Percentiles rank a stretch among this genome's conserved stretches.
Conservation (phyloP, 1,139 yeast species). For the Suhomyces terraborum region DNA sequence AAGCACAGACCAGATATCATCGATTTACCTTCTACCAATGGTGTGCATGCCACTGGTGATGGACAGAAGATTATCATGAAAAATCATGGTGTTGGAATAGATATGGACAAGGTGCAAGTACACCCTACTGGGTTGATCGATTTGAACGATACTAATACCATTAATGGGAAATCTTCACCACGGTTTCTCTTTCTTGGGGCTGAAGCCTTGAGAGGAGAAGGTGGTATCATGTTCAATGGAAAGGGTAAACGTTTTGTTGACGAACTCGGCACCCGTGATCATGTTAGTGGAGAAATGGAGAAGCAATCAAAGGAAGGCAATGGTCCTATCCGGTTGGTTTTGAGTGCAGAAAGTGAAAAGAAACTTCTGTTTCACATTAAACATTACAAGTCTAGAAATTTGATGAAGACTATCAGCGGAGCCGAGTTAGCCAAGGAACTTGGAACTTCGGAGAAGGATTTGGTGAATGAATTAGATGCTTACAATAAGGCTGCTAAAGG, state of each 20-base stretch:
- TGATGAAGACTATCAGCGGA: conserved; percentile 57
- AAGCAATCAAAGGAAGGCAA: conserved; percentile 46
- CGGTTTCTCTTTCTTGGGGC: conserved; percentile 72
- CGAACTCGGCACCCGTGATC: conserved; percentile 71
- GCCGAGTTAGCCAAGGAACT: conserved; percentile 51
- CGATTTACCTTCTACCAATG: conserved; percentile 71
- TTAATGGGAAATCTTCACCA: conserved; percentile 40
- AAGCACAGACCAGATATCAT: conserved; percentile 64
- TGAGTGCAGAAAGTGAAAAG: conserved; percentile 46
- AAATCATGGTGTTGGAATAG: conserved; percentile 63
- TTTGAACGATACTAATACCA: conserved; percentile 55
- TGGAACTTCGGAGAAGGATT: conserved; percentile 31
- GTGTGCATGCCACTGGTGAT: conserved; percentile 75
- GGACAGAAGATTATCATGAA: conserved; percentile 64
- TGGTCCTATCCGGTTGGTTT: conserved; percentile 54
- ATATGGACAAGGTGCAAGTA: conserved; percentile 76
- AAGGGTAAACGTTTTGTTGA: conserved; percentile 70
- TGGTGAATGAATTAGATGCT: conserved; percentile 41
- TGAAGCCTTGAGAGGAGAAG: conserved; percentile 76
- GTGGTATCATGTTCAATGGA: conserved; percentile 66
- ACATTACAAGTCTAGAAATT: conserved; percentile 66
- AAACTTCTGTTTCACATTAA: conserved; percentile 58
- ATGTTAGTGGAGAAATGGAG: conserved; percentile 63
- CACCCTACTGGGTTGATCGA: conserved; percentile 83
- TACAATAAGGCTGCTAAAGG: conserved; percentile 52